Base-by-base conservation (phyloP, 495 filamentous ascomycete species). In the Penicillium psychrofluorescens region DNA sequence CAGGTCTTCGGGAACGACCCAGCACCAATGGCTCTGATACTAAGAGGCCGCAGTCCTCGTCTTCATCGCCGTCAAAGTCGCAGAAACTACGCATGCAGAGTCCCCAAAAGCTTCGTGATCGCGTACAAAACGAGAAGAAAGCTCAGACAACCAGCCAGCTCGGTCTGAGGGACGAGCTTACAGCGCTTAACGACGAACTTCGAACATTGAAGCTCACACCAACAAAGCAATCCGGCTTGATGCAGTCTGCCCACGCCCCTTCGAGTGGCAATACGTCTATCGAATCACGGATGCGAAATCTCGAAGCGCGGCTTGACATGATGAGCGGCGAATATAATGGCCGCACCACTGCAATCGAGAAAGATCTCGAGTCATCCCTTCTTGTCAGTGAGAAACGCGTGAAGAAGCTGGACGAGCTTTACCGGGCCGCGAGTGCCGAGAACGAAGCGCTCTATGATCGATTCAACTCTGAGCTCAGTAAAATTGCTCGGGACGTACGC, bases 361-460 rank as follows among this genome's bases (percentile, higher is more conserved):
- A 65, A 44, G 86, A 91, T 45, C 49, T 90, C 37, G 83, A 88
- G 38, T 78, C 72, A 8, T 81, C 78, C 1, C 72, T 95, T 6
- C 69, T 79, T 31, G 78, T 85, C 3, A 80, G 75, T 44, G 88
- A 95, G 56, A 75, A 71, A 38, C 91, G 92, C 43, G 84, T 83
- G 35, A 84, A 81, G 54, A 84, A 87, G 34, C 77, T 96, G 30
- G 90, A 96, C 58, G 86, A 92, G 61, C 64, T 95, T 31, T 92
- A 94, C 65, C 86, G 88, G 46, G 85, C 95, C 53, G 79, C 83
- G 12, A 91, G 81, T 55, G 87, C 87, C 0, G 92, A 97, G 70
- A 98, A 96, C 50, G 91, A 96, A 64, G 79, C 92, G 38, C 72
- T 96, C 33, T 96, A 96, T 60, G 86, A 90, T 51, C 85, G 84